A percentile compares a stretch with the other conserved stretches of the same genome.
These are phyloP conservation scores for Ceratocystis diversiconidia DNA, from an alignment of 2,329 filamentous ascomycete genomes.

Conservation along the genomic window DNA sequence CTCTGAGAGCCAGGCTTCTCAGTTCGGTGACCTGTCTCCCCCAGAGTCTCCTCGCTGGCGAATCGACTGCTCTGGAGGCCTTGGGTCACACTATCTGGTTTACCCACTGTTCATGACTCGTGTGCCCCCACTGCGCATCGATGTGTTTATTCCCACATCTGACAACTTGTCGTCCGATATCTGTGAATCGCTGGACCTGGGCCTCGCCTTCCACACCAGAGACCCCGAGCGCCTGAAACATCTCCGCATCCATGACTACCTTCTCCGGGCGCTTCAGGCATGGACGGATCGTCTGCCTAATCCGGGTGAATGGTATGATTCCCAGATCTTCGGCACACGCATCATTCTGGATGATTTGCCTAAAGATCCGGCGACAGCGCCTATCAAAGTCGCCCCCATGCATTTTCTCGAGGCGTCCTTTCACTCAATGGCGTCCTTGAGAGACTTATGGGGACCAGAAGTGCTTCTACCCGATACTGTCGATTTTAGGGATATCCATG, in stretches of 20 bases:
- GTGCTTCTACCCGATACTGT: conserved; percentile 32
- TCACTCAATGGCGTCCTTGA: conserved; percentile 31
- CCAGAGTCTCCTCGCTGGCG: conserved; percentile 37
- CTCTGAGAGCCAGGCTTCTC: conserved; percentile 16
- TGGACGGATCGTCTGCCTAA: conserved; percentile 31
- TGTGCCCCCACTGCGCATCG: conserved; percentile 39
- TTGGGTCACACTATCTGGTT: conserved; percentile 44
- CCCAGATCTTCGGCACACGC: conserved; percentile 42
- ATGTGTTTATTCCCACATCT: conserved; percentile 43
- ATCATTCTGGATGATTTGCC: conserved; percentile 41
- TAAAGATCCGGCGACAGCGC: conserved; percentile 32
- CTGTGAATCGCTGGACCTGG: conserved; percentile 35
- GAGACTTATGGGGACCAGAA: conserved; percentile 30
- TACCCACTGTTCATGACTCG: conserved; percentile 37
- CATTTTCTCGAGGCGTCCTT: conserved; percentile 41
- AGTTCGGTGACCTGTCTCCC: conserved; percentile 41
- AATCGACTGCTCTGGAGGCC: conserved; percentile 42
- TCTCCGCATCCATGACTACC: conserved; percentile 39
- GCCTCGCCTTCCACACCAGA: conserved; percentile 41
- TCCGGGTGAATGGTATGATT: conserved; percentile 28
- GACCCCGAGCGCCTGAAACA: conserved; percentile 34
- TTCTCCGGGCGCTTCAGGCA: conserved; percentile 39
- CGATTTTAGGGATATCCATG: conserved; percentile 36
- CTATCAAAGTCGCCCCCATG: conserved; percentile 34
- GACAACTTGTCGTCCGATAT: conserved; percentile 29